phyloP scores from a whole-genome alignment of 2,329 filamentous ascomycete species.

The Lachnellula arida region DNA sequence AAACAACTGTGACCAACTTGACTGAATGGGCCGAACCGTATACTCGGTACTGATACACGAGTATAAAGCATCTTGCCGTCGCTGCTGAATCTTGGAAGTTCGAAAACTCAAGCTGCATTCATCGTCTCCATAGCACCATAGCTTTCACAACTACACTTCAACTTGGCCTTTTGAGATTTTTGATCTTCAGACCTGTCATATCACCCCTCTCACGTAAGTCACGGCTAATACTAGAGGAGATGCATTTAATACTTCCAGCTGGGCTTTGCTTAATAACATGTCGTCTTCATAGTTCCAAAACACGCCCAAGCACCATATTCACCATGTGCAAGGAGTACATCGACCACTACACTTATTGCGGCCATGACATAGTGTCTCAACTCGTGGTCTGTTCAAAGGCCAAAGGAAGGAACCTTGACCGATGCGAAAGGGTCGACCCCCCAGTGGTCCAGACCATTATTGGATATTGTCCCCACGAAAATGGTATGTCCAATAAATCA shows the following conservation, averaged over 20 bases:
- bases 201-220: neutral
- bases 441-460: neutral
- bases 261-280: neutral
- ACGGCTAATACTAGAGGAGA: neutral
- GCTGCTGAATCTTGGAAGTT: neutral
- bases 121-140: neutral
- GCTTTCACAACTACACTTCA: neutral
- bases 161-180: neutral
- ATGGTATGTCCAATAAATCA: neutral
- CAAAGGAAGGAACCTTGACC: neutral
- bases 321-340: neutral
- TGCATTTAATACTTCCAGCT: neutral
- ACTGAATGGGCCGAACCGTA: neutral
- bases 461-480: neutral
- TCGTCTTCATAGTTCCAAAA: neutral
- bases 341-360: neutral
- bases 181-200: neutral
- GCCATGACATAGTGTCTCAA: neutral
- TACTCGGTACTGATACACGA: neutral
- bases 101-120: neutral
- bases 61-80: slow-evolving; percentile 1
- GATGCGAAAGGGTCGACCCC: neutral
- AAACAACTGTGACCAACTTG: neutral
- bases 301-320: neutral
- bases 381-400: neutral